Conservation (phyloP, 441 rosid species). For the Gossypium gossypioides region DNA sequence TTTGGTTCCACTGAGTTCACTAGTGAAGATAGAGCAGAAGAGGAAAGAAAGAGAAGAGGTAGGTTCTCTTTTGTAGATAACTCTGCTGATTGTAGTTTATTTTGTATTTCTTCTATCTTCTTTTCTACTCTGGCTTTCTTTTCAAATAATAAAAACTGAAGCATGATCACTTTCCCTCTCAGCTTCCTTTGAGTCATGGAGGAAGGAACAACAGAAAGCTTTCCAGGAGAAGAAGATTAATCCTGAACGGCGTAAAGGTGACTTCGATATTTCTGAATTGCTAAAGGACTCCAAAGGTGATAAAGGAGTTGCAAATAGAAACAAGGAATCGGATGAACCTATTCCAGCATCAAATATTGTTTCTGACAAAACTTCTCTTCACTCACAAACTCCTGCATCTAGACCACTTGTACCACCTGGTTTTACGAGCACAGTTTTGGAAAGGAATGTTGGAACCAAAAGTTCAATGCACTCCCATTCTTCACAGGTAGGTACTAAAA, state of each 20-base stretch:
- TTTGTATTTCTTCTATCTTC: not conserved
- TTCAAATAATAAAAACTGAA: slow-evolving; percentile 17
- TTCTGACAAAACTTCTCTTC: slow-evolving; percentile 35
- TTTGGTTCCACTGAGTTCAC: slow-evolving; percentile 80
- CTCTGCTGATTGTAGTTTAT: slow-evolving; percentile 6
- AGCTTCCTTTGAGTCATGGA: slow-evolving; percentile 91
- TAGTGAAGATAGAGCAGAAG: slow-evolving; percentile 85
- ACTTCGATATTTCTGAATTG: slow-evolving; percentile 55
- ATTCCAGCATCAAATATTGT: slow-evolving; percentile 20
- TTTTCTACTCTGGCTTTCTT: slow-evolving; percentile 10
- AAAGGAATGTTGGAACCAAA: slow-evolving; percentile 46
- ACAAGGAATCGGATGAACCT: slow-evolving; percentile 31
- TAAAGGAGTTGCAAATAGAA: slow-evolving; percentile 31
- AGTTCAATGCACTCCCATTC: slow-evolving; percentile 28
- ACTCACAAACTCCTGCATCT: slow-evolving; percentile 47
- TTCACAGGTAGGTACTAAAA: slow-evolving; percentile 39
- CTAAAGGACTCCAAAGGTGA: slow-evolving; percentile 55
- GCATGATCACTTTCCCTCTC: slow-evolving; percentile 20
- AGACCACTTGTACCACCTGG: slow-evolving; percentile 99
- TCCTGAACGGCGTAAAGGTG: slow-evolving; percentile 48
- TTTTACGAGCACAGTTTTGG: slow-evolving; percentile 49
- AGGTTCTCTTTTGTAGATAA: slow-evolving; percentile 16
- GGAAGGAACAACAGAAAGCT: slow-evolving; percentile 88
- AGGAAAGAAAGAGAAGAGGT: slow-evolving; percentile 97
- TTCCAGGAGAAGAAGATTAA: slow-evolving; percentile 69